Percentiles rank a stretch among this genome's conserved stretches.
phyloP scores from a whole-genome alignment of 805 yeast genomes.

The Candida incommunis region DNA sequence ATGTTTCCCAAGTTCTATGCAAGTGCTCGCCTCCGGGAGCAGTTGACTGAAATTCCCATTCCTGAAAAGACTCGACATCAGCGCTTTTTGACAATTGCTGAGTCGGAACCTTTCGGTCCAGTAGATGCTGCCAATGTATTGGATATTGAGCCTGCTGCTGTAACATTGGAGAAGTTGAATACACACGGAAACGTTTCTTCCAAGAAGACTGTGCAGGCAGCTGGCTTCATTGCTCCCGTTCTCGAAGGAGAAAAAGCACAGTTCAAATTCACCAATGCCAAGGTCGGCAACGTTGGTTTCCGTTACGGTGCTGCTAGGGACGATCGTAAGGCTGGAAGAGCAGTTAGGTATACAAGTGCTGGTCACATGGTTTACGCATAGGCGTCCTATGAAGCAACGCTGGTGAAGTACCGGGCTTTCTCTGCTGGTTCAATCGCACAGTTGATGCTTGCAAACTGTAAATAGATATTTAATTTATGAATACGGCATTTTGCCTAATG shows the following conservation, averaged over 20 bases:
- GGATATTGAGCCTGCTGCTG: constrained; percentile 77
- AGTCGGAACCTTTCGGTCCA: constrained; percentile 91
- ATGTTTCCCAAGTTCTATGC: constrained; percentile 55
- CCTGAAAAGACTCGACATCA: constrained; percentile 73
- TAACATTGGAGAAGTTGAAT: constrained; percentile 49
- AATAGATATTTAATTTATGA: background rate
- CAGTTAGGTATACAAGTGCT: constrained; percentile 14
- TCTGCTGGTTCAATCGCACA: too few relatives aligned
- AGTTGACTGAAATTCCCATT: constrained; percentile 86
- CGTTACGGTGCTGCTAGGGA: constrained; percentile 86
- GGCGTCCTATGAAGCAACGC: too few relatives aligned
- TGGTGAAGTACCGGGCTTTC: too few relatives aligned
- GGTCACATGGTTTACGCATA: constrained; percentile 15
- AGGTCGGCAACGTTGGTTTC: constrained; percentile 75
- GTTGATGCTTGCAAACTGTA: too few relatives aligned
- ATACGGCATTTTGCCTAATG: too few relatives aligned
- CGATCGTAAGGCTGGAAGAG: constrained; percentile 74
- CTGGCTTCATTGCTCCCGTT: constrained; percentile 38
- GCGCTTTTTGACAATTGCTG: constrained; percentile 79
- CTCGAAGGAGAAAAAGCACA: constrained; percentile 54
- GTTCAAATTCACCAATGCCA: constrained; percentile 64
- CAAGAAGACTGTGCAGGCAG: constrained; percentile 1
- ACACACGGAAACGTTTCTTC: constrained; percentile 21
- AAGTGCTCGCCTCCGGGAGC: constrained; percentile 35
- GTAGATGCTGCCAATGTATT: constrained; percentile 82